Conservation (phyloP, 1,284 basidiomycete genomes). For the Cystobasidiaceae sp. region DNA sequence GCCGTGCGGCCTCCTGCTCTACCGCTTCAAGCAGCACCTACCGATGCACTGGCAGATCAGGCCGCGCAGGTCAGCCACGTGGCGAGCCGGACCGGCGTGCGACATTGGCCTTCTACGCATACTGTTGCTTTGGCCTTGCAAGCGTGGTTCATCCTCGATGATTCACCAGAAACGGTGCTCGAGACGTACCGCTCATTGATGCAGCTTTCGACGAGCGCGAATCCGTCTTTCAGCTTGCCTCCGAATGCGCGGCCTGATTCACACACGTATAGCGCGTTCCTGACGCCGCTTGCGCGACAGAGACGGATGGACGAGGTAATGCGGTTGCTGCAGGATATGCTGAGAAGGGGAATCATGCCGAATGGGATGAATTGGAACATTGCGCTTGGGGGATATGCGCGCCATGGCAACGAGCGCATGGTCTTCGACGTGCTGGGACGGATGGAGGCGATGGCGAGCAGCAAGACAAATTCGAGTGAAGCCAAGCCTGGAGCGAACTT, state of each 20-base stretch:
- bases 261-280: slow-evolving; percentile 3
- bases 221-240: background rate
- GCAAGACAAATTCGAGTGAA: too few relatives aligned
- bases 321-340: slow-evolving; percentile 16
- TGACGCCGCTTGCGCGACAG: background rate
- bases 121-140: slow-evolving; percentile 2
- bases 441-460: background rate
- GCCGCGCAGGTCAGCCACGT: too few relatives aligned
- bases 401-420: background rate
- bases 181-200: slow-evolving; percentile 20
- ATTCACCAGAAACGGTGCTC: background rate
- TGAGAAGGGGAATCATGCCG: slow-evolving; percentile 1
- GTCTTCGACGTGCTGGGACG: background rate
- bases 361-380: slow-evolving; percentile 21
- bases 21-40: background rate
- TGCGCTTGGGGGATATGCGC: slow-evolving; percentile 8
- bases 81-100: background rate
- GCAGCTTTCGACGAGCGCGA: background rate
- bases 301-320: background rate
- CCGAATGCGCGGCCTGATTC: slow-evolving; percentile 7
- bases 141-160: slow-evolving; percentile 1
- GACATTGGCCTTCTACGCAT: slow-evolving; percentile 11
- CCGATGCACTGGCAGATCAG: too few relatives aligned
- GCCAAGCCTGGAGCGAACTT: too few relatives aligned
- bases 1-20: background rate